These are phyloP conservation scores for Eustoma russellianum DNA, from an alignment of 257 asterid species.

Conservation along the genomic window DNA sequence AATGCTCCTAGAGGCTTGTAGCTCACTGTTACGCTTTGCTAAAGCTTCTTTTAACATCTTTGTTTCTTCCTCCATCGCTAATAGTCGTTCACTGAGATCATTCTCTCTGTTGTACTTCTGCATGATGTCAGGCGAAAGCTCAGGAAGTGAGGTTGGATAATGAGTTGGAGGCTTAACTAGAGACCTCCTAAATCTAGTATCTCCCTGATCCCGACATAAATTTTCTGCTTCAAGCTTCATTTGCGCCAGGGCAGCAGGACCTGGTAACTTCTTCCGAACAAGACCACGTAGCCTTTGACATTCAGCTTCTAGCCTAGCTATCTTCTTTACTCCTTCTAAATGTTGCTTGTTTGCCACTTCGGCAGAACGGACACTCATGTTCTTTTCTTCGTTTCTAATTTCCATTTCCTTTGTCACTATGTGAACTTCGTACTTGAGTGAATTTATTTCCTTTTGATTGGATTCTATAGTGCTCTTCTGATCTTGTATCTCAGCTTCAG, in stretches of 20 bases:
- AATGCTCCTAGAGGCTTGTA: conserved; percentile 64
- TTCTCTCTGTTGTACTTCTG: conserved; percentile 61
- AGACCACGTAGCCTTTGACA: conserved; percentile 95
- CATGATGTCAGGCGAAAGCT: conserved; percentile 49
- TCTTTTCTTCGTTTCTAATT: conserved; percentile 89
- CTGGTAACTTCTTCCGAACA: conserved; percentile 87
- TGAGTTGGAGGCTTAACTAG: conserved; percentile 70
- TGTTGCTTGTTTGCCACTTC: conserved; percentile 92
- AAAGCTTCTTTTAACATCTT: conserved; percentile 91
- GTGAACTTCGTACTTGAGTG: conserved; percentile 78
- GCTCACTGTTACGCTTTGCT: conserved; percentile 82
- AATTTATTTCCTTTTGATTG: conserved; percentile 63
- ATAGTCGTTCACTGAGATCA: conserved; percentile 65
- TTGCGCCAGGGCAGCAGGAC: conserved; percentile 95
- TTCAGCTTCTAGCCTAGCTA: conserved; percentile 90
- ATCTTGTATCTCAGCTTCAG: conserved; percentile 65
- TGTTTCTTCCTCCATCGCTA: conserved; percentile 91
- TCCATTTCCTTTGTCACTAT: conserved; percentile 76
- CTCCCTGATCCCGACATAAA: conserved; percentile 70
- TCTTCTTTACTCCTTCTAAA: conserved; percentile 86
- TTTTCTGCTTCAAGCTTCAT: conserved; percentile 95
- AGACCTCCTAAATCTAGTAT: conserved; percentile 61
- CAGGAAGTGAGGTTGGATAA: conserved; percentile 44
- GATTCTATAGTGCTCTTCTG: conserved; percentile 56
- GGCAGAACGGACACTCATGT: conserved; percentile 87